These are phyloP conservation scores for Kuraishia piskuri DNA, from an alignment of 805 yeast species.

Conservation along the genomic window DNA sequence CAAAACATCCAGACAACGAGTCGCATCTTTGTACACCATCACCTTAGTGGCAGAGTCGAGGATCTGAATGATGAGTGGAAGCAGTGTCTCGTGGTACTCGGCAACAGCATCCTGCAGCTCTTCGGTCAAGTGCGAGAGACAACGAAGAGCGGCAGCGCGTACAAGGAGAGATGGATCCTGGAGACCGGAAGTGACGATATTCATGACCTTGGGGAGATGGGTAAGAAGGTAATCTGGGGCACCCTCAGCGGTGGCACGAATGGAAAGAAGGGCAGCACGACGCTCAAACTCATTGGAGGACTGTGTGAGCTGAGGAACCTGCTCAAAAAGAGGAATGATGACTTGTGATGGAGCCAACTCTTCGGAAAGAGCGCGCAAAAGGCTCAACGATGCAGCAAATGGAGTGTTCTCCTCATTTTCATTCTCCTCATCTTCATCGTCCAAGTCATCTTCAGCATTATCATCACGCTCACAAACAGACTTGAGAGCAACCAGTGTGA, in stretches of 20 bases:
- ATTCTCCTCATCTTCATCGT: conserved; percentile 79
- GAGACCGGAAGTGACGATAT: conserved; percentile 66
- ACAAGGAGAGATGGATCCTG: conserved; percentile 70
- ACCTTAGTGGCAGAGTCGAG: conserved; percentile 81
- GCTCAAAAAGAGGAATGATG: conserved; percentile 67
- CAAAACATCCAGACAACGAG: conserved; percentile 84
- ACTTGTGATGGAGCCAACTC: conserved; percentile 93
- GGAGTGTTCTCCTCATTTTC: conserved; percentile 91
- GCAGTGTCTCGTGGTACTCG: conserved; percentile 69
- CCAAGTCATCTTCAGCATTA: conserved; percentile 66
- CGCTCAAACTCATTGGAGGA: conserved; percentile 68
- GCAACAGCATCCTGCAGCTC: conserved; percentile 84
- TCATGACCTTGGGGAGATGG: conserved; percentile 66
- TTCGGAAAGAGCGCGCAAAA: conserved; percentile 68
- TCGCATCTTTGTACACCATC: conserved; percentile 83
- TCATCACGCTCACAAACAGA: conserved; percentile 77
- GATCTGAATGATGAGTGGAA: conserved; percentile 80
- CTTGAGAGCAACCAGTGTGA: conserved; percentile 64
- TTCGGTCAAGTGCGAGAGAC: conserved; percentile 67
- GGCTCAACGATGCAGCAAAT: conserved; percentile 65
- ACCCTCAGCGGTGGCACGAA: conserved; percentile 82
- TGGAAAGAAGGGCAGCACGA: conserved; percentile 77
- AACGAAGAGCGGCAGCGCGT: conserved; percentile 76
- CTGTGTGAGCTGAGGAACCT: conserved; percentile 45
- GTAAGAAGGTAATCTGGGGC: conserved; percentile 87